Base-by-base conservation (phyloP, 2,329 filamentous ascomycete genomes). In the Samsoniella hepiali region DNA sequence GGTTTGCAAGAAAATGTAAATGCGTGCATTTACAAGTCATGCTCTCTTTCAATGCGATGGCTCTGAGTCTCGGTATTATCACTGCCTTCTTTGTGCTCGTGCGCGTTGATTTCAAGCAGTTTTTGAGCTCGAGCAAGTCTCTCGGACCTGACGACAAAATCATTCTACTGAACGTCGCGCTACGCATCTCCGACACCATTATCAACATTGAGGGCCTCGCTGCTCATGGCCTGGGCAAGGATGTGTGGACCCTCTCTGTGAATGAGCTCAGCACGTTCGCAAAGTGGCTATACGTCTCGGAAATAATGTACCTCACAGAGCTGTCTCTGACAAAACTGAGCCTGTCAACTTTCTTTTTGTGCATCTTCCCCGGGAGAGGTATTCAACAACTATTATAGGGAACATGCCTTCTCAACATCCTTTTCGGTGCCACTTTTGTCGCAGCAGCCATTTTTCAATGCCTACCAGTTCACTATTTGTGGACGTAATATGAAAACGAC, bases 261-360 rank as follows among this genome's bases (percentile, higher is more conserved):
- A 69, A 74, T 0, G 67, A 75, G 17, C 76, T 86, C 53, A 80
- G 77, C 34, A 69, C 69, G 10, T 81, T 85, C 32, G 69, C 75
- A 8, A 72, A 74, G 32, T 77, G 72, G 67, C 77, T 83, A 29
- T 83, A 78, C 66, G 68, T 76, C 64, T 73, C 76, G 67, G 76
- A 78, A 29, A 65, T 74, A 7, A 56, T 82, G 29, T 84, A 85
- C 69, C 82, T 84, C 67, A 58, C 72, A 3, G 72, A 79, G 17
- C 70, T 83, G 13, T 72, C 78, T 2, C 71, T 82, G 34, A 74
- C 82, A 15, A 84, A 85, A 66, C 70, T 83, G 5, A 78, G 82
- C 0, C 74, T 87, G 31, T 72, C 86, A 1, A 76, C 82, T 68
- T 84, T 86, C 70, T 86, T 84, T 67, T 72, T 83, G 6, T 78